phyloP scores from a whole-genome alignment of 441 rosid genomes.

The Omphalea diandra region DNA sequence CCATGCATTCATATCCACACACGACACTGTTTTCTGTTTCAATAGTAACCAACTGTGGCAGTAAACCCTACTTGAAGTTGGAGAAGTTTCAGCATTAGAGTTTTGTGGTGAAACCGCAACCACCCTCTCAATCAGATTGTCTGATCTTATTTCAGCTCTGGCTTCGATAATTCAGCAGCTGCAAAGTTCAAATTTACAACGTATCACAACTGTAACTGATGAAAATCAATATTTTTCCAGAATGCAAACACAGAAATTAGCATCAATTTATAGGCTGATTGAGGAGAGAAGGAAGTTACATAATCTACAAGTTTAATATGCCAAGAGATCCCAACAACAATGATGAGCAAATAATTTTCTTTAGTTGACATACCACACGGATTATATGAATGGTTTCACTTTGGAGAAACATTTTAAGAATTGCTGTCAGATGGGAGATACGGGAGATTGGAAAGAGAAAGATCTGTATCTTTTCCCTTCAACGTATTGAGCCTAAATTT shows the following conservation, averaged over 20 bases:
- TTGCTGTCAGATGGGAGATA: not conserved
- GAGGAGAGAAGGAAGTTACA: not conserved
- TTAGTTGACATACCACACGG: no score
- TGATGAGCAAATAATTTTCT: no score
- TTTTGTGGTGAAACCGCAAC: slow-evolving; percentile 1
- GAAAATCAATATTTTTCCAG: not conserved
- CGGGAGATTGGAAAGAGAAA: not conserved
- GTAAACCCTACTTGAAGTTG: no score
- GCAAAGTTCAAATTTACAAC: not conserved
- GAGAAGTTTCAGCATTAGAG: not conserved
- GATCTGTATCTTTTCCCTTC: not conserved
- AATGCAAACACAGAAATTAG: slow-evolving; percentile 6
- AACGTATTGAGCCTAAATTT: not conserved
- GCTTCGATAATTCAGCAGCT: slow-evolving; percentile 12
- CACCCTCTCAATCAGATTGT: not conserved
- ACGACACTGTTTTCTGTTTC: no score
- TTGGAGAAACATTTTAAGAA: not conserved
- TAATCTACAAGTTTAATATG: not conserved
- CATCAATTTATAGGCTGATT: not conserved
- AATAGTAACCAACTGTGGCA: no score
- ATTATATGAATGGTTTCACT: not conserved
- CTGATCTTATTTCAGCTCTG: not conserved
- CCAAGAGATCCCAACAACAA: not conserved
- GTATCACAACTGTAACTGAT: slow-evolving; percentile 8
- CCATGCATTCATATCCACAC: no score